Evolutionary conservation across 2,329 filamentous ascomycete genomes (phyloP).

Genomic region (Nemania bipapillata): DNA sequence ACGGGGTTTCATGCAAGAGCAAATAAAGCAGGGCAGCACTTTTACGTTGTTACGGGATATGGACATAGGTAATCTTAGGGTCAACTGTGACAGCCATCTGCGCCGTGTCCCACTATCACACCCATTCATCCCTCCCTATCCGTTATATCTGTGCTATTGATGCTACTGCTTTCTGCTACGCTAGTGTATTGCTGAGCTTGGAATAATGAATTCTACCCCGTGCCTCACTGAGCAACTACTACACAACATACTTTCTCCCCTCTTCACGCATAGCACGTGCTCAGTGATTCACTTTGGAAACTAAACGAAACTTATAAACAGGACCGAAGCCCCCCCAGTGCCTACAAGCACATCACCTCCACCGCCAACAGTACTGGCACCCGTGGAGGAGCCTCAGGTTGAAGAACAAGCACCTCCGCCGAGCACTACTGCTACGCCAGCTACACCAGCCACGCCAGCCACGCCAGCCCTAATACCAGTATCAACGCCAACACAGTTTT

Average conservation of each 20-base stretch:
- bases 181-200: constrained; percentile 6
- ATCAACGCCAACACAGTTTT: constrained; percentile 19
- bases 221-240: not conserved
- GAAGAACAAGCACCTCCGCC: not conserved
- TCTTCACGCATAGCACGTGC: constrained; percentile 8
- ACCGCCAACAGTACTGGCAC: constrained; percentile 25
- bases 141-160: constrained; percentile 8
- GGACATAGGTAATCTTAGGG: constrained; percentile 21
- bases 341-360: constrained; percentile 26
- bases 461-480: constrained; percentile 13
- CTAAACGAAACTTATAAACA: constrained; percentile 32
- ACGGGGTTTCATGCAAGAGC: constrained; percentile 7
- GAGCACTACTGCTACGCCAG: not conserved
- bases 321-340: constrained; percentile 38
- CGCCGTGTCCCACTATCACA: constrained; percentile 16
- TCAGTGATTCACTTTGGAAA: constrained; percentile 2
- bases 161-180: constrained; percentile 1
- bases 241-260: not conserved
- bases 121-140: constrained; percentile 4
- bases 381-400: constrained; percentile 22
- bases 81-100: constrained; percentile 2
- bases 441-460: no score
- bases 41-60: constrained; percentile 18
- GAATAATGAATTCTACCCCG: not conserved
- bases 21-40: constrained; percentile 1